A percentile compares a stretch with the other conserved stretches of the same genome.
These are phyloP conservation scores for Phyllosticta capitalensis DNA, from an alignment of 2,329 filamentous ascomycete species.

Conservation along the genomic window DNA sequence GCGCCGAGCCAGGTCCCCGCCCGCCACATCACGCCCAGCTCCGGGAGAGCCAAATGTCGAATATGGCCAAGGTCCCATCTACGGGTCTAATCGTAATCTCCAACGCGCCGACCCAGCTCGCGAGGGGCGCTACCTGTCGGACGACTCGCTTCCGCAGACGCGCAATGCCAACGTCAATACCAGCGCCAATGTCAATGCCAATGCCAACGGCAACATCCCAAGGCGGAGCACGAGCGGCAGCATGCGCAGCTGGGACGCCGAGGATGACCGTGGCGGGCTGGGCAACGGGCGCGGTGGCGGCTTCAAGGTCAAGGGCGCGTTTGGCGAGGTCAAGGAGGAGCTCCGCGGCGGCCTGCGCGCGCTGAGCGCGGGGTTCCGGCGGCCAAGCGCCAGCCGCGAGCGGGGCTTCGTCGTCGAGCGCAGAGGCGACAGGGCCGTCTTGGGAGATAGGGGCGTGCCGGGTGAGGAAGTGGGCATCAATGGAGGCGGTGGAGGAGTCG, in stretches of 20 bases:
- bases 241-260: not conserved
- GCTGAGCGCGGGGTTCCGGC: not conserved
- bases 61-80: not conserved
- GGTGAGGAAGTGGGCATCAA: not conserved
- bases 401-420: not conserved
- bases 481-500: not conserved
- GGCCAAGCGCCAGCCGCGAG: not conserved
- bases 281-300: not conserved
- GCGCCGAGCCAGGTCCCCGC: not conserved
- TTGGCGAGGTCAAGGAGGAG: not conserved
- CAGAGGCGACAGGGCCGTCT: not conserved
- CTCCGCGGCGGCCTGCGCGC: not conserved
- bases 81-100: not conserved
- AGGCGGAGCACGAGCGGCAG: not conserved
- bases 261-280: not conserved
- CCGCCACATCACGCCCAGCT: not conserved
- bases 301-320: not conserved
- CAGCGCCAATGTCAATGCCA: not conserved
- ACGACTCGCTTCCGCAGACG: not conserved
- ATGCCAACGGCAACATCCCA: not conserved
- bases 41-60: not conserved
- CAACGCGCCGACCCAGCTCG: not conserved
- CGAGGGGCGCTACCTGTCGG: not conserved
- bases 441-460: not conserved
- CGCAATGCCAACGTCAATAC: not conserved